Evolutionary conservation across 225 moss, liverwort and hornwort genomes (phyloP), one percentile per base, ranked within the genome.

Genomic region (Thuidium tamariscinum): DNA sequence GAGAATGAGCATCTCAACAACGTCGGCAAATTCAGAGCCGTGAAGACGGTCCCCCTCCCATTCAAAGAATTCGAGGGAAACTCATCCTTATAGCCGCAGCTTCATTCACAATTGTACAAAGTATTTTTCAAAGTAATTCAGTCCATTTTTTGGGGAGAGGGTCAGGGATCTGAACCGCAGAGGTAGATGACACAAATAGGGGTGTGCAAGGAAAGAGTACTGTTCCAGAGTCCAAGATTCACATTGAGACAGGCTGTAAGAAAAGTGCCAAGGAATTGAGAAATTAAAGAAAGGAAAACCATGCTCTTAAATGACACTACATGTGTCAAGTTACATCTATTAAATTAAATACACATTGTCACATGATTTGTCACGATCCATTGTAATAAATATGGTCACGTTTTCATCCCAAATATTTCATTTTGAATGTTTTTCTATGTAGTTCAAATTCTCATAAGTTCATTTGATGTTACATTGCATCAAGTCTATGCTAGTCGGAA

Each of bases 1-100:
- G 93, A 91, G 71, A 93, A 93, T n/a, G 91, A 93, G 84, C 91
- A 93, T 89, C 91, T 93, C 57, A 93, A 93, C 82, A 93, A 93
- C 20, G 93, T 93, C 3, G 91, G 91, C 25, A 93, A 91, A 76
- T 93, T 82, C 66, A 89, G 93, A 74, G 93, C 93, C 37, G 93
- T 93, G 78, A 93, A 93, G 83, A 80, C 86, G 26, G 91, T 93
- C 9, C 93, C 93, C 52, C 93, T 93, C 56, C 93, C 93, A 51
- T 93, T 93, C 80, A 91, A 93, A 89, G 93, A 91, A 85, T 91
- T 89, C n/a, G 93, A 88, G 88, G 90, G 90, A 18, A 77, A 60
- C 37, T 62, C 88, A 66, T 66, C 80, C 34, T 54, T 80, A 21
- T 85, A 79, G 82, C 48, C 25, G 57, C 52, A 49, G 62, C 21